phyloP scores from a whole-genome alignment of 495 filamentous ascomycete species.

The Penicillium pancosmium region DNA sequence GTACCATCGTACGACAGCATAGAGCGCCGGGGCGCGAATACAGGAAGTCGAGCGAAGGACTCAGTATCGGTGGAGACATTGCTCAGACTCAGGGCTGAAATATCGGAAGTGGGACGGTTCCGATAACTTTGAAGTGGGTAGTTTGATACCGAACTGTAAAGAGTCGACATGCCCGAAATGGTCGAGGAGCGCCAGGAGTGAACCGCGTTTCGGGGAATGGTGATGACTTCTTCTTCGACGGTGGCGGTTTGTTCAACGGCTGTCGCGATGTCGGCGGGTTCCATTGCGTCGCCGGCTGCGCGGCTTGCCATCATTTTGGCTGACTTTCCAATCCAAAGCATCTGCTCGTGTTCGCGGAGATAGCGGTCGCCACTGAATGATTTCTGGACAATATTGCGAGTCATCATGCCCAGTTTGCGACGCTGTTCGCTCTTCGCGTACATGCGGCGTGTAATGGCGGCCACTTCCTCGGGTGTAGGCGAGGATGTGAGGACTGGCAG shows the following conservation, averaged over 20 bases:
- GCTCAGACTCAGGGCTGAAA: slow-evolving; percentile 36
- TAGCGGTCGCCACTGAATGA: slow-evolving; percentile 65
- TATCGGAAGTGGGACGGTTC: slow-evolving; percentile 30
- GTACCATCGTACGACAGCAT: slow-evolving; percentile 17
- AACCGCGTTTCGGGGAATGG: slow-evolving; percentile 40
- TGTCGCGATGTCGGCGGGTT: slow-evolving; percentile 31
- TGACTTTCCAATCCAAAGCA: slow-evolving; percentile 66
- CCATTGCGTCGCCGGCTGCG: slow-evolving; percentile 27
- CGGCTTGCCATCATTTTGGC: slow-evolving; percentile 43
- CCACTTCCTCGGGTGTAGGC: slow-evolving; percentile 55
- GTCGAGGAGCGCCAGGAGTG: slow-evolving; percentile 46
- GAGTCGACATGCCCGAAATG: slow-evolving; percentile 38
- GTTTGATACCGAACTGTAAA: slow-evolving; percentile 36
- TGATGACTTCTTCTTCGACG: slow-evolving; percentile 45
- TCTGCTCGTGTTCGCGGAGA: slow-evolving; percentile 69
- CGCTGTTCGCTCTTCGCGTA: slow-evolving; percentile 62
- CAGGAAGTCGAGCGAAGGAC: slow-evolving; percentile 37
- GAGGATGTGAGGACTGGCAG: slow-evolving; percentile 51
- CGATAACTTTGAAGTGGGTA: slow-evolving; percentile 24
- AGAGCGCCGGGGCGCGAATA: slow-evolving; percentile 41
- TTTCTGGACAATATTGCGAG: slow-evolving; percentile 60
- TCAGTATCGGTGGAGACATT: slow-evolving; percentile 38
- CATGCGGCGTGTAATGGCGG: slow-evolving; percentile 59
- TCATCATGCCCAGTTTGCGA: slow-evolving; percentile 62
- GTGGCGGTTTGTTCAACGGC: slow-evolving; percentile 33